Conservation (phyloP, 2,329 filamentous ascomycete genomes). For the Cladorrhinum sp. region DNA sequence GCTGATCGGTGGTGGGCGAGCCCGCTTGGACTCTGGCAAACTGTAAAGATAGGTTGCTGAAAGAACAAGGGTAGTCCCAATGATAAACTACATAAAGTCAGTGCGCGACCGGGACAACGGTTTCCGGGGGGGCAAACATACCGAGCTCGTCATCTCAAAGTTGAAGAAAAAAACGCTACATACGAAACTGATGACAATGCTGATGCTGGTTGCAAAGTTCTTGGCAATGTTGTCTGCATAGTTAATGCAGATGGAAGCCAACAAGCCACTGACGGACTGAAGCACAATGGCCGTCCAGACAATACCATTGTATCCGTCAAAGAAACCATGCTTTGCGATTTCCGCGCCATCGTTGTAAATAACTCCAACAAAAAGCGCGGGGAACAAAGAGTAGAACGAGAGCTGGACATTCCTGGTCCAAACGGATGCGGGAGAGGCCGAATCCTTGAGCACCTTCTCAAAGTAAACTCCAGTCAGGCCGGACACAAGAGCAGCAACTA, state of each 20-base stretch:
- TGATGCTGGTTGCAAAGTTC: conserved; percentile 90
- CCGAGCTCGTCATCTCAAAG: conserved; percentile 67
- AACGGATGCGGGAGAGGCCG: conserved; percentile 69
- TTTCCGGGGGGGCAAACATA: conserved; percentile 46
- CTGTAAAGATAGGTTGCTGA: conserved; percentile 84
- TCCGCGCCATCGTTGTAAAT: conserved; percentile 82
- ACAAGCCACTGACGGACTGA: conserved; percentile 79
- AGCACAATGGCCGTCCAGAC: conserved; percentile 83
- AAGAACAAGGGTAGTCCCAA: conserved; percentile 77
- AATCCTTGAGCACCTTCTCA: conserved; percentile 88
- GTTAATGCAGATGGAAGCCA: conserved; percentile 78
- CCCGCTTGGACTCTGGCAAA: conserved; percentile 57
- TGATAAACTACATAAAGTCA: conserved; percentile 61
- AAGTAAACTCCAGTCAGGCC: conserved; percentile 84
- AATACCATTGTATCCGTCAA: conserved; percentile 88
- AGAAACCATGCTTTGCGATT: conserved; percentile 83
- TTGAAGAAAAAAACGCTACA: conserved; percentile 85
- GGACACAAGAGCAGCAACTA: conserved; percentile 75
- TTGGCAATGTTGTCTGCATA: conserved; percentile 88
- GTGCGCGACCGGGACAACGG: background rate
- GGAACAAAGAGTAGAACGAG: conserved; percentile 90
- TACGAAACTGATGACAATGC: conserved; percentile 81
- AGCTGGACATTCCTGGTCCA: conserved; percentile 96
- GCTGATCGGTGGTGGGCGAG: conserved; percentile 62
- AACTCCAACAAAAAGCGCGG: conserved; percentile 81